Percentiles rank a stretch among this genome's conserved stretches.
Conservation (phyloP, 169 alveolate species). For the Cryptosporidium muris region DNA sequence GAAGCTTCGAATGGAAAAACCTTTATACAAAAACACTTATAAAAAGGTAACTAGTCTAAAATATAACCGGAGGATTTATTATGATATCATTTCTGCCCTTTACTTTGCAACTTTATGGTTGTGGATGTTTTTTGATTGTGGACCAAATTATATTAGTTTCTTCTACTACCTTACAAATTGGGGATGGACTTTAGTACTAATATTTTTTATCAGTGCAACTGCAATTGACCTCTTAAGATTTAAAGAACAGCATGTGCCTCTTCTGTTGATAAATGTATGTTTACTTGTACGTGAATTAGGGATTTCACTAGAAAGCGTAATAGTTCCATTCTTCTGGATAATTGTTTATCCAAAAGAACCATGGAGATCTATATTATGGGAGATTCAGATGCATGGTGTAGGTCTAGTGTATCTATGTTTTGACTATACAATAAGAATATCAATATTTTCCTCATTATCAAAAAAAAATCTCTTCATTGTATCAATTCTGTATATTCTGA, state of each 20-base stretch:
- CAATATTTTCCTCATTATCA: slow-evolving; percentile 48
- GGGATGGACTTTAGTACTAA: slow-evolving; percentile 57
- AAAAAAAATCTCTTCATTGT: slow-evolving; percentile 28
- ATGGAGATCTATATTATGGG: slow-evolving; percentile 64
- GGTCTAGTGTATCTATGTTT: slow-evolving; percentile 53
- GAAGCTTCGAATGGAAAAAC: not conserved
- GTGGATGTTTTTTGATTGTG: slow-evolving; percentile 67
- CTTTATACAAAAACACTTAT: not conserved
- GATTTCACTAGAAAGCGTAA: slow-evolving; percentile 61
- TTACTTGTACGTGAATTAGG: slow-evolving; percentile 50
- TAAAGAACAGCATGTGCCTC: slow-evolving; percentile 25
- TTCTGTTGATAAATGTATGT: slow-evolving; percentile 32
- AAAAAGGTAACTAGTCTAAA: not conserved
- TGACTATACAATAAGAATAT: slow-evolving; percentile 45
- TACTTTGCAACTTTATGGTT: slow-evolving; percentile 35
- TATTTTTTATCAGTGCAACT: slow-evolving; percentile 44
- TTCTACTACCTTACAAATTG: slow-evolving; percentile 64
- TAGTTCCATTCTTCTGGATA: slow-evolving; percentile 66
- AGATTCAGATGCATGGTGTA: slow-evolving; percentile 60
- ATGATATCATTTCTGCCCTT: slow-evolving; percentile 10
- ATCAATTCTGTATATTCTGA: slow-evolving; percentile 8
- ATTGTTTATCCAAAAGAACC: slow-evolving; percentile 66
- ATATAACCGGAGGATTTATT: slow-evolving; percentile 28
- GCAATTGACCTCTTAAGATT: slow-evolving; percentile 38
- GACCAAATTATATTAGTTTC: slow-evolving; percentile 60